These are phyloP conservation scores for Phytopythium montanum DNA, from an alignment of 352 stramenopile genomes.

Conservation along the genomic window DNA sequence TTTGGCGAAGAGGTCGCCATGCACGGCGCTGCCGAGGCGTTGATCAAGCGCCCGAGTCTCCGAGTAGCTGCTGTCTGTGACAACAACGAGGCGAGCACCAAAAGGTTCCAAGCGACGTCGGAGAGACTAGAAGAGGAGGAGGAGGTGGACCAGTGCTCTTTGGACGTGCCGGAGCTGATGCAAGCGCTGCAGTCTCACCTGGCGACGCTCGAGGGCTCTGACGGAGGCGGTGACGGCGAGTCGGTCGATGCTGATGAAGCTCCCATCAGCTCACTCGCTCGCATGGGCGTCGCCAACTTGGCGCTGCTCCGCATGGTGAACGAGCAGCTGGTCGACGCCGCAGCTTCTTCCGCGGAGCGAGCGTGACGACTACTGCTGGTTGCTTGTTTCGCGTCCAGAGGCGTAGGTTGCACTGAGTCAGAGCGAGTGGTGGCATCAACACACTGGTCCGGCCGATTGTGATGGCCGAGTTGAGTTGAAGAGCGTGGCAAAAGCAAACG, in stretches of 20 bases:
- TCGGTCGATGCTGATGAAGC: background rate
- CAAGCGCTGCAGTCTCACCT: background rate
- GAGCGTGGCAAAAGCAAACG: no score
- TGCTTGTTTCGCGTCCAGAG: background rate
- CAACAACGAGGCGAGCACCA: background rate
- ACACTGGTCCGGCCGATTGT: no score
- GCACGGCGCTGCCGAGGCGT: slow-evolving; percentile 29
- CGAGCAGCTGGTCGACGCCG: background rate
- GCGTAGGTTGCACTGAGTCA: no score
- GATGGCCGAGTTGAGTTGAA: no score
- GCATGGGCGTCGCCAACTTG: background rate
- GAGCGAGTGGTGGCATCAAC: background rate
- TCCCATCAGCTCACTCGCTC: background rate
- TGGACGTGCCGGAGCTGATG: background rate
- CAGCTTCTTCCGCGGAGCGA: no score
- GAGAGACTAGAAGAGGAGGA: background rate
- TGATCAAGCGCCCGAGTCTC: slow-evolving; percentile 44
- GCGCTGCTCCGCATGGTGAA: background rate
- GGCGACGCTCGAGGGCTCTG: background rate
- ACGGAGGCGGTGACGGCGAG: background rate
- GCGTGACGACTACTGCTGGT: background rate
- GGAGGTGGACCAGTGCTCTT: background rate
- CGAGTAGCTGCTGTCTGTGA: slow-evolving; percentile 3
- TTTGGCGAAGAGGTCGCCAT: slow-evolving; percentile 42
- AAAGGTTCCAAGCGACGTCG: background rate